Evolutionary conservation across 306 rosid species (phyloP), one percentile per base, ranked within the genome.

Genomic region (Morella rubra): DNA sequence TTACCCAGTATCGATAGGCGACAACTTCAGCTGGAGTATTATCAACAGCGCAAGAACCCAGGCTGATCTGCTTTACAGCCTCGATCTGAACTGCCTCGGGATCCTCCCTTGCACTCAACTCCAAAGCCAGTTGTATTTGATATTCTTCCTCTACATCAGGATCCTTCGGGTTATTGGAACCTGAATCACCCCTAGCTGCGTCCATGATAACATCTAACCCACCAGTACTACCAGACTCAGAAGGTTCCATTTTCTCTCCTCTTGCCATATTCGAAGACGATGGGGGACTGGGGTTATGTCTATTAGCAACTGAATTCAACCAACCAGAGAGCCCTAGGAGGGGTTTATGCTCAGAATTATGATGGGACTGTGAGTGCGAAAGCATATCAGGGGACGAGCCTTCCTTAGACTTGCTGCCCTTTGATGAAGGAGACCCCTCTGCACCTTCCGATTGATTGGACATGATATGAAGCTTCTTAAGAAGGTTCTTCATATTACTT

Each of bases 51-150:
- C 96, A 90, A 79, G 98, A 89, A 55, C 97, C 98, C 76, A 95
- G 85, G 85, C 98, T 92, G 75, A 95, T 95, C 89, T 95, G 96
- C 92, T 92, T 95, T 67, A 92, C 90, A 80, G 97, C 98, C 85
- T 92, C 98, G 86, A 95, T 95, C 86, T 95, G 97, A 86, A 90
- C 96, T 70, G 98, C 98, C 84, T 92, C 98, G 13, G 97, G 98
- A 88, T 95, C 98, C 85, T 95, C 98, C 80, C 91, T 90, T 40
- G 98, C 98, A 84, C 98, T 95, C 86, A 95, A 50, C 71, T 95
- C 97, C 73, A 92, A 86, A 77, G 98, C 98, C 73, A 95, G 27
- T 44, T 92, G 92, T 75, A 95, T 89, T 88, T 95, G 98, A 87
- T 92, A 85, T 80, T 90, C 98, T 82, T 95, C 98, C 86, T 91